Conservation (phyloP, 2,329 filamentous ascomycete genomes). For the Pseudodiploospora longispora region DNA sequence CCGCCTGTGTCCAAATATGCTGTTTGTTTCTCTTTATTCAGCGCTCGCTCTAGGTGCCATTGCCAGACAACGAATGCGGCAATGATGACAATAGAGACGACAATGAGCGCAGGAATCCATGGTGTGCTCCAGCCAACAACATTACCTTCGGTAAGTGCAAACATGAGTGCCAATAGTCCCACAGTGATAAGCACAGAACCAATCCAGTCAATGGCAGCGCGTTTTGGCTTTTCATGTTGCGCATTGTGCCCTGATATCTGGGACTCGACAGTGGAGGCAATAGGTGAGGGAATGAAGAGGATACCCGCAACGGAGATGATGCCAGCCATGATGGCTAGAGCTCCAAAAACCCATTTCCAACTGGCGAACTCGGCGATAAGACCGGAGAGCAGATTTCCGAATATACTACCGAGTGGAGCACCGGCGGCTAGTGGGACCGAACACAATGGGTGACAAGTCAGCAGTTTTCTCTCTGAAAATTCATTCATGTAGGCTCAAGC, state of each 20-base stretch:
- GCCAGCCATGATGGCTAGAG: constrained; percentile 51
- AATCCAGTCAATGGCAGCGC: constrained; percentile 54
- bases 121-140: constrained; percentile 58
- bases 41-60: constrained; percentile 27
- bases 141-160: constrained; percentile 61
- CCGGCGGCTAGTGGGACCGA: constrained; percentile 41
- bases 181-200: constrained; percentile 55
- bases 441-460: neutral
- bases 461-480: too few relatives aligned
- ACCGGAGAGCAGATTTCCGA: constrained; percentile 57
- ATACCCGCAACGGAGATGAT: constrained; percentile 48
- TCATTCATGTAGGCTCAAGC: too few relatives aligned
- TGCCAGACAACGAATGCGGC: constrained; percentile 54
- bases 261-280: neutral
- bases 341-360: constrained; percentile 63
- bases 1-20: neutral
- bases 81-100: constrained; percentile 48
- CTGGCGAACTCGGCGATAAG: constrained; percentile 53
- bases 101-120: constrained; percentile 53
- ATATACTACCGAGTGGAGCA: constrained; percentile 54
- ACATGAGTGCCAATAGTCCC: constrained; percentile 54
- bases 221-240: constrained; percentile 8
- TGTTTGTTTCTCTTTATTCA: neutral
- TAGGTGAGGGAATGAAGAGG: constrained; percentile 48
- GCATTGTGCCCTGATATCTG: constrained; percentile 2